Conservation (phyloP, 345 rosid genomes). For the Xanthoceras sorbifolium region DNA sequence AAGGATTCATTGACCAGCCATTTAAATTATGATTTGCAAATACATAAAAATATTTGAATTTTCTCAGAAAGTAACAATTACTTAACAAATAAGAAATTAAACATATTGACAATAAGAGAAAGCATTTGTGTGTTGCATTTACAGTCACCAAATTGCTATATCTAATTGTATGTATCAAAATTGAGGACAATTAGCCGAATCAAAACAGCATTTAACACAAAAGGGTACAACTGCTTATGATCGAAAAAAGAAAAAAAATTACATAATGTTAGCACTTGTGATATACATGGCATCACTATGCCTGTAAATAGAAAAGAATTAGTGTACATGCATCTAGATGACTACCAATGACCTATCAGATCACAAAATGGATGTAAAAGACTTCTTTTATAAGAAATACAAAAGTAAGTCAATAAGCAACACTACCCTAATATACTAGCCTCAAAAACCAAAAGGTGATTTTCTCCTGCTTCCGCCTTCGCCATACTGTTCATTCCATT, state of each 20-base stretch:
- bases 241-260: neutral
- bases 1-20: too few species aligned
- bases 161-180: neutral
- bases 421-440: neutral
- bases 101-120: too few species aligned
- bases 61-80: too few species aligned
- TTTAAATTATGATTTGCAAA: too few species aligned
- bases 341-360: neutral
- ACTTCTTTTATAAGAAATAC: neutral
- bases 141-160: neutral
- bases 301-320: neutral
- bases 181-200: neutral
- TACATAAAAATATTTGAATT: too few species aligned
- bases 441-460: conserved; percentile 84
- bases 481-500: conserved; percentile 98
- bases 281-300: conserved; percentile 19
- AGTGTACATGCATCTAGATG: neutral
- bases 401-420: neutral
- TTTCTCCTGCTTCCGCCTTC: conserved; percentile 91
- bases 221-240: neutral
- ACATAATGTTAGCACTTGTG: neutral
- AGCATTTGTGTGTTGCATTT: neutral
- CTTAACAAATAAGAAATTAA: too few species aligned
- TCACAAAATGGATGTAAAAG: neutral
- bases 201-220: neutral